Percentiles rank a stretch among this genome's conserved stretches.
These are phyloP conservation scores for Moesziomyces antarcticus DNA, from an alignment of 1,284 basidiomycete genomes.

Conservation along the genomic window DNA sequence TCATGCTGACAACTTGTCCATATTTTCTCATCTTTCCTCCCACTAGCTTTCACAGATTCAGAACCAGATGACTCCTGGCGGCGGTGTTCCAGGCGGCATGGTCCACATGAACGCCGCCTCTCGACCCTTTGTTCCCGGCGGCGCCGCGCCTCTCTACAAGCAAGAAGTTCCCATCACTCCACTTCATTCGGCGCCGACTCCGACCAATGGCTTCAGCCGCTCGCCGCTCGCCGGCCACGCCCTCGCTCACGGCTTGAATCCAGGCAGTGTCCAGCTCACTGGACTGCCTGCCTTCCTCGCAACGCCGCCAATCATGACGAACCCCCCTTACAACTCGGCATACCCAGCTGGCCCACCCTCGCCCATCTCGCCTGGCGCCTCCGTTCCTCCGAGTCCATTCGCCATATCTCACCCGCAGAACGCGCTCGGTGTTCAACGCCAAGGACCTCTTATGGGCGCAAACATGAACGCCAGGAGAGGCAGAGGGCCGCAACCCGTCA, in stretches of 20 bases:
- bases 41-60: slow-evolving; percentile 44
- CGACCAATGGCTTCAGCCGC: slow-evolving; percentile 4
- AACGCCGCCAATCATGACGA: slow-evolving; percentile 20
- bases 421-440: slow-evolving; percentile 5
- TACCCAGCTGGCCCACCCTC: slow-evolving; percentile 27
- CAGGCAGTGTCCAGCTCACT: slow-evolving; percentile 42
- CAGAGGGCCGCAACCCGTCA: slow-evolving; percentile 37
- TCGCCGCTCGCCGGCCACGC: slow-evolving; percentile 21
- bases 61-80: slow-evolving; percentile 25
- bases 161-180: slow-evolving; percentile 12
- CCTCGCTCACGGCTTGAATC: slow-evolving; percentile 27
- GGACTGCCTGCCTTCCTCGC: slow-evolving; percentile 39
- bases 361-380: slow-evolving; percentile 23
- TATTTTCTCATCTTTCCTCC: too few relatives aligned
- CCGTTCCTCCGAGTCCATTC: slow-evolving; percentile 20
- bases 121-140: slow-evolving; percentile 36
- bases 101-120: slow-evolving; percentile 28
- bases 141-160: slow-evolving; percentile 12
- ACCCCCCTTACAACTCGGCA: slow-evolving; percentile 12
- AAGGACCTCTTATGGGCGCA: slow-evolving; percentile 7
- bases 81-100: slow-evolving; percentile 18
- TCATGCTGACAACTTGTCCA: not conserved
- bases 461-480: slow-evolving; percentile 23
- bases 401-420: slow-evolving; percentile 13
- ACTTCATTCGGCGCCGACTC: slow-evolving; percentile 1